Base-by-base conservation (phyloP, 768 basidiomycete species). In the Xerocomellus chrysenteron region DNA sequence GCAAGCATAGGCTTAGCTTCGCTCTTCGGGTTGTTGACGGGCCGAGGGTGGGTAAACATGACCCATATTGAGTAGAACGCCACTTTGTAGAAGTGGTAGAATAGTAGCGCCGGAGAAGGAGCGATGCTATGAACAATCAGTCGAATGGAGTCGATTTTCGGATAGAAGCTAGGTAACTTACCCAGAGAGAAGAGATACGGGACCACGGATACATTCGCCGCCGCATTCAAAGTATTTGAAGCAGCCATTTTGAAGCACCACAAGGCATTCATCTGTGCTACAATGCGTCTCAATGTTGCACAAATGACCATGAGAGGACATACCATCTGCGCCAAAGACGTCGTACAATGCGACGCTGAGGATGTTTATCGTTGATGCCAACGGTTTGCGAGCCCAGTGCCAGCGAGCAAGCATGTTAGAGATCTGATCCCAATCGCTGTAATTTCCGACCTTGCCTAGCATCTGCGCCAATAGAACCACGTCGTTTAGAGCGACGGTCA, bases 181-280 rank as follows among this genome's bases (percentile, higher is more conserved):
- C 93, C 85, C 95, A 16, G 94, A 86, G 12, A 99, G 84, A 5
- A 99, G 80, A 10, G 87, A 88, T 10, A 98, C 94, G 1, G 97
- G 97, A 1, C 90, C 97, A 43, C 82, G 79, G 52, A 98, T 71
- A 62, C 92, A 92, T 63, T 92, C 85, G 1, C 97, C 97, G 14
- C 97, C 97, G 5, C 84, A 80, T 69, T 96, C 93, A 64, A 99
- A 97, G 74, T 98, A 99, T 67, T 92, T 93, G 82, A 99, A 97
- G 73, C 97, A 98, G 0, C 96, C 97, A 2, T 79, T 84, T 52
- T 86, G 78, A 33, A 93, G 80, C 1, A 87, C 81, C 19, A 72
- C 77, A 10, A 91, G 82, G 19, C 76, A 74, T 46, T 85, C 82
- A 53, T 80, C 90, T 91, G 55, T 8, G 48, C 42, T n/a, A n/a